These are phyloP conservation scores for Eucommia ulmoides DNA, from an alignment of 257 asterid genomes.

Conservation along the genomic window DNA sequence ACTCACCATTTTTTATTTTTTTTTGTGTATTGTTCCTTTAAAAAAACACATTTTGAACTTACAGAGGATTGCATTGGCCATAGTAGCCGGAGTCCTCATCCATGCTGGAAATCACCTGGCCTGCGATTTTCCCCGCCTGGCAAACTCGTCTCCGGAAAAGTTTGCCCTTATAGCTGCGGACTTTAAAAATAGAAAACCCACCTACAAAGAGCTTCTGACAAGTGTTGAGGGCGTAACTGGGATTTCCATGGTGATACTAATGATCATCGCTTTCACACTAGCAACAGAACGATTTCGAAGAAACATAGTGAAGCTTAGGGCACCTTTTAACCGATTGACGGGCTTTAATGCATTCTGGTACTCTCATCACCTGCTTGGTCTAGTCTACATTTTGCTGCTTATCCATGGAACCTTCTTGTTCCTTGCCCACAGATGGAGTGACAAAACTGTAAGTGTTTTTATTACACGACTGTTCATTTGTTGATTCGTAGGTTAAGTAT, in stretches of 20 bases:
- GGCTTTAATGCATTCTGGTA: conserved; percentile 97
- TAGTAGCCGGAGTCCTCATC: conserved; percentile 43
- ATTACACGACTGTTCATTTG: too few relatives aligned
- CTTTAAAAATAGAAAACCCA: conserved; percentile 45
- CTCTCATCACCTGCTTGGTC: conserved; percentile 81
- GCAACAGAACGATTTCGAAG: conserved; percentile 61
- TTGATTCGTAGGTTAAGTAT: too few relatives aligned
- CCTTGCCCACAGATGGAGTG: conserved; percentile 69
- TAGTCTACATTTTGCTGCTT: conserved; percentile 58
- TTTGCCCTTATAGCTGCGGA: conserved; percentile 55
- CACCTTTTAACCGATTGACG: conserved; percentile 55
- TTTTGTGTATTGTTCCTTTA: too few relatives aligned
- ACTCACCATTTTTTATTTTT: too few relatives aligned
- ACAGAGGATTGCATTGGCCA: conserved; percentile 56
- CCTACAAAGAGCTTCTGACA: conserved; percentile 30
- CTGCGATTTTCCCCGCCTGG: conserved; percentile 69
- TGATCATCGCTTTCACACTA: conserved; percentile 53
- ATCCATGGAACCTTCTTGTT: conserved; percentile 62
- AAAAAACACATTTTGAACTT: background rate
- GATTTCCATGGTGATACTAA: conserved; percentile 50
- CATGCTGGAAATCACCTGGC: conserved; percentile 65
- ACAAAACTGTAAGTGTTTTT: conserved; percentile 47
- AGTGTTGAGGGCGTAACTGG: conserved; percentile 54
- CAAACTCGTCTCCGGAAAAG: conserved; percentile 42
- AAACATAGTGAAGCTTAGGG: conserved; percentile 53